Evolutionary conservation across 2,329 filamentous ascomycete species (phyloP).

Genomic region (Macrophomina phaseolina): DNA sequence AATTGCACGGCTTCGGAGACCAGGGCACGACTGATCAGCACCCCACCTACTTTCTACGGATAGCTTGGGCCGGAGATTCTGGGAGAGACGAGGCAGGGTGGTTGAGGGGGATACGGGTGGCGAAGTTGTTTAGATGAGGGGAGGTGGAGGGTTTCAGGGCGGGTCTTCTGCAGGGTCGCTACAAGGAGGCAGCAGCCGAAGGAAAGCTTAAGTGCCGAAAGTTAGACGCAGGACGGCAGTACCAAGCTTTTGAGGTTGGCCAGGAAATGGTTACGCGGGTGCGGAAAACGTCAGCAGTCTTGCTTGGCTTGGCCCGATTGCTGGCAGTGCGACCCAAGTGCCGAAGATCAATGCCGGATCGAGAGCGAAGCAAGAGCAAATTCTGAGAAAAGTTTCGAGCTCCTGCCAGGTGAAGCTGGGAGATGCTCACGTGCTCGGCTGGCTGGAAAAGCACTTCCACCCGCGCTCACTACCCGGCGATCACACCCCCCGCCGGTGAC

Average conservation of each 20-base stretch:
- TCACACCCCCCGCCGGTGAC: not conserved
- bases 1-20: not conserved
- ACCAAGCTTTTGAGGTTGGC: not conserved
- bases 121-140: not conserved
- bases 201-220: constrained; percentile 4
- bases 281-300: constrained; percentile 11
- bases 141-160: not conserved
- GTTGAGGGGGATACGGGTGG: not conserved
- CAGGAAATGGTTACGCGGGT: not conserved
- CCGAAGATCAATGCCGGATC: not conserved
- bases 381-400: not conserved
- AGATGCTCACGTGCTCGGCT: too few species aligned
- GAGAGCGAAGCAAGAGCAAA: not conserved
- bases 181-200: not conserved
- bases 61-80: not conserved
- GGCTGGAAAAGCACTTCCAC: not conserved
- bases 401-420: not conserved
- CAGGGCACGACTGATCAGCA: not conserved
- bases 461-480: not conserved
- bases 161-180: not conserved
- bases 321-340: not conserved
- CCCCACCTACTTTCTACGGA: not conserved
- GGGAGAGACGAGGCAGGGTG: not conserved
- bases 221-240: not conserved
- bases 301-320: not conserved